A percentile compares a stretch with the other conserved stretches of the same genome.
Evolutionary conservation across 768 basidiomycete genomes (phyloP).

Genomic region (Epithele typhae): DNA sequence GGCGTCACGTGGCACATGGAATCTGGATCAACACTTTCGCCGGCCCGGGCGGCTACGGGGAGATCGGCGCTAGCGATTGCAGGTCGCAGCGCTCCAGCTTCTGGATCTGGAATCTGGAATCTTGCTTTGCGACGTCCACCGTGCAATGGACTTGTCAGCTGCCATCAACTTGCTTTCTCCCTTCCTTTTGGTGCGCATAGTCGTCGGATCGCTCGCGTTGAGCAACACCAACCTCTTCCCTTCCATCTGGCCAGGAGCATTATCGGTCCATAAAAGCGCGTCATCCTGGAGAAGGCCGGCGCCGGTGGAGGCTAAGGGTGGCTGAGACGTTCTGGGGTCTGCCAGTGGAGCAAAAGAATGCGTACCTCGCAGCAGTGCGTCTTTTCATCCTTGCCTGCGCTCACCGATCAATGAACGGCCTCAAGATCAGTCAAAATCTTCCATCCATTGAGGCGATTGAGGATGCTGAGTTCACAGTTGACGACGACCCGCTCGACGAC

Average conservation of each 20-base stretch:
- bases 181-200: constrained; percentile 20
- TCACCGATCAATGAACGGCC: too few species aligned
- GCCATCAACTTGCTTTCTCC: constrained; percentile 9
- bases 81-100: too few species aligned
- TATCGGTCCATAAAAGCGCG: constrained; percentile 42
- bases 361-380: constrained; percentile 15
- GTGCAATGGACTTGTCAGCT: too few species aligned
- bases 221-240: constrained; percentile 2
- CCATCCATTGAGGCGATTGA: constrained; percentile 13
- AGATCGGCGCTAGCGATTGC: too few species aligned
- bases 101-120: too few species aligned
- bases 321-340: constrained; percentile 47
- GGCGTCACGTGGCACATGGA: too few species aligned
- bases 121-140: too few species aligned
- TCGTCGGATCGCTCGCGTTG: too few species aligned
- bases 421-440: constrained; percentile 16
- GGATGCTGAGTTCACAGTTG: constrained; percentile 28
- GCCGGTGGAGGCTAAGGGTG: constrained; percentile 50
- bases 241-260: constrained; percentile 18
- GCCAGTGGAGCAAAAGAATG: constrained; percentile 22
- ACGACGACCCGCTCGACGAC: constrained; percentile 53
- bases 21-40: neutral
- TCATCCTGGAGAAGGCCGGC: constrained; percentile 50
- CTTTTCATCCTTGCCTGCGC: neutral
- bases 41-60: too few species aligned